Conservation (phyloP, 1,284 basidiomycete genomes). For the Ganoderma meredithae region DNA sequence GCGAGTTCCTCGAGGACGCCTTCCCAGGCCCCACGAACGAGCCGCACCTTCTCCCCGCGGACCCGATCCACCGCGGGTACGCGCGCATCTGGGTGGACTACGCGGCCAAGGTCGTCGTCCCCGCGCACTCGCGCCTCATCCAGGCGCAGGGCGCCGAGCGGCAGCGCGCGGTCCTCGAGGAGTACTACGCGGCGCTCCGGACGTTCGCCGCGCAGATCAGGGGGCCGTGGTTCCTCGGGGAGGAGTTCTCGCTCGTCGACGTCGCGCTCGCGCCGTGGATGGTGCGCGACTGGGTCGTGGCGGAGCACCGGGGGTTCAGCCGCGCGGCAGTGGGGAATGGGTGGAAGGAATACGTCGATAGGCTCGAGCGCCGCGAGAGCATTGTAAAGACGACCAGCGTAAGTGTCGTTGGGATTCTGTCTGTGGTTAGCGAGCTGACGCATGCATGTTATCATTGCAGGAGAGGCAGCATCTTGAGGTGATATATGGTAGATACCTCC, state of each 20-base stretch:
- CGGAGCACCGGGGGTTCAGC: constrained; percentile 57
- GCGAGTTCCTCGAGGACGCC: constrained; percentile 69
- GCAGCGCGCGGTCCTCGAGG: constrained; percentile 31
- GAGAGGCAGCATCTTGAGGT: constrained; percentile 30
- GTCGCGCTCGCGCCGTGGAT: constrained; percentile 67
- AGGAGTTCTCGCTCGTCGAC: constrained; percentile 64
- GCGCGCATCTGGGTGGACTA: constrained; percentile 48
- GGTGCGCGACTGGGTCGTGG: constrained; percentile 54
- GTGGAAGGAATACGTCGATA: constrained; percentile 57
- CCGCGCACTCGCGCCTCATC: constrained; percentile 58
- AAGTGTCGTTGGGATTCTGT: constrained; percentile 31
- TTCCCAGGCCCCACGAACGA: constrained; percentile 47
- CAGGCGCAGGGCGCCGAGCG: constrained; percentile 59
- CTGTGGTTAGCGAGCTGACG: neutral
- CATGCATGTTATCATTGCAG: neutral
- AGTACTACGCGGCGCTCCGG: constrained; percentile 41
- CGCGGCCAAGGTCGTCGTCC: constrained; percentile 57
- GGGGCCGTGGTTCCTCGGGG: constrained; percentile 67
- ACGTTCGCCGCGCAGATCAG: constrained; percentile 56
- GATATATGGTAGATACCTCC: constrained; percentile 61
- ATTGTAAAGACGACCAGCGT: constrained; percentile 60
- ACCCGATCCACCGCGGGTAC: constrained; percentile 57
- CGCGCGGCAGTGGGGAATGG: constrained; percentile 50
- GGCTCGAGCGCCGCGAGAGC: constrained; percentile 54
- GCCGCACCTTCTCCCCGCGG: constrained; percentile 55